These are phyloP conservation scores for Talaromyces sp. DNA, from an alignment of 2,329 filamentous ascomycete genomes.

Conservation along the genomic window DNA sequence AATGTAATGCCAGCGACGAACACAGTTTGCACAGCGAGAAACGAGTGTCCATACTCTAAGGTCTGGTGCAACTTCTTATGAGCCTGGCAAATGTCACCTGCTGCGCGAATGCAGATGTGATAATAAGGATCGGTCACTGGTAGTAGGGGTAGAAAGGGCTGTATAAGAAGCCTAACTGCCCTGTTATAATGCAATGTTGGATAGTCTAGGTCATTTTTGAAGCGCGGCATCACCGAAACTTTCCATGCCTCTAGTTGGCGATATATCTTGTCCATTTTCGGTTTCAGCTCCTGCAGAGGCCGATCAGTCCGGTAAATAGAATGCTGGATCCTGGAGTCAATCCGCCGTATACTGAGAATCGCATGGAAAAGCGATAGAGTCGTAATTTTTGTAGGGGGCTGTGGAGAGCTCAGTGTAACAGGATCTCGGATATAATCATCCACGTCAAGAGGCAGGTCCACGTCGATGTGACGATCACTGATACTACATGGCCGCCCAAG, in stretches of 20 bases:
- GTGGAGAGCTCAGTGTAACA: conserved; percentile 20
- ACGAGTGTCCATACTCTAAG: conserved; percentile 34
- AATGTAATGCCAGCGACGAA: conserved; percentile 34
- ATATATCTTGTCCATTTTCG: conserved; percentile 44
- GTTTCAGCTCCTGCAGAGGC: conserved; percentile 37
- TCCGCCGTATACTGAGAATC: conserved; percentile 41
- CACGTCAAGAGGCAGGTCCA: conserved; percentile 42
- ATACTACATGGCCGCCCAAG: conserved; percentile 48
- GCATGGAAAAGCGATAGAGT: conserved; percentile 39
- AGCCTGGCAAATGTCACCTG: conserved; percentile 32
- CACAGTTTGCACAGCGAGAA: conserved; percentile 33
- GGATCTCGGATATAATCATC: conserved; percentile 37
- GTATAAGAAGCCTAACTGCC: conserved; percentile 45
- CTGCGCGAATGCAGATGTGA: conserved; percentile 33
- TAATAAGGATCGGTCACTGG: conserved; percentile 43
- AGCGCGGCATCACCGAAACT: conserved; percentile 28
- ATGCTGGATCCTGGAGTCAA: conserved; percentile 46
- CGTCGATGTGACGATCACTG: conserved; percentile 47
- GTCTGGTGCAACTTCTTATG: conserved; percentile 34
- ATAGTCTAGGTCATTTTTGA: conserved; percentile 41
- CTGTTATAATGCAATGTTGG: conserved; percentile 47
- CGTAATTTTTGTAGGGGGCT: conserved; percentile 20
- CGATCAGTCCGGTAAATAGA: conserved; percentile 49
- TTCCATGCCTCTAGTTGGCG: conserved; percentile 45
- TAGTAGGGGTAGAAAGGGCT: conserved; percentile 45